A percentile compares a stretch with the other conserved stretches of the same genome.
Evolutionary conservation across 805 yeast species (phyloP).

Genomic region (Metschnikowia gelsemii): DNA sequence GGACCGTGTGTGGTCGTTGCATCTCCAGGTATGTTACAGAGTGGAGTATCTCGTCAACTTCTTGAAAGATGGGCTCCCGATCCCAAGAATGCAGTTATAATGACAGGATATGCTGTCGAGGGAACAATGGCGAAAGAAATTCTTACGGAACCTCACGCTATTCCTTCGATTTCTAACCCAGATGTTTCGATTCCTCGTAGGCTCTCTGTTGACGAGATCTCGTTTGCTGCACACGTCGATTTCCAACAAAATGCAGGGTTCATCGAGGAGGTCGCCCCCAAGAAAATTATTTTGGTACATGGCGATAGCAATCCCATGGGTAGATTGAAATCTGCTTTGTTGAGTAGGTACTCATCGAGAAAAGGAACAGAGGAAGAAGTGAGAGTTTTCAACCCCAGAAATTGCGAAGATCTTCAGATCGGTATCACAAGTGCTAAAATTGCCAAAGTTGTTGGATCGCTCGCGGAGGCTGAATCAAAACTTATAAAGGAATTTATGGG

Average conservation of each 20-base stretch:
- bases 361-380: conserved; percentile 89
- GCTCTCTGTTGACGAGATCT: conserved; percentile 83
- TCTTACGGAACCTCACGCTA: conserved; percentile 85
- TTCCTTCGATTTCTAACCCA: conserved; percentile 78
- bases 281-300: conserved; percentile 85
- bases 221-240: conserved; percentile 99
- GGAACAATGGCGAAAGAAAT: conserved; percentile 96
- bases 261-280: conserved; percentile 84
- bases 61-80: conserved; percentile 98
- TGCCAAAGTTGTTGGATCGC: conserved; percentile 65
- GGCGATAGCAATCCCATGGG: conserved; percentile 99
- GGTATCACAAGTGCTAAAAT: conserved; percentile 80
- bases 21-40: conserved; percentile 97
- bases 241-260: conserved; percentile 90
- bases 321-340: conserved; percentile 84
- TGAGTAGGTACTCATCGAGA: conserved; percentile 78
- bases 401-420: conserved; percentile 75
- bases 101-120: conserved; percentile 97
- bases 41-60: conserved; percentile 88
- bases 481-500: conserved; percentile 54
- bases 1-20: conserved; percentile 97
- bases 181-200: conserved; percentile 85
- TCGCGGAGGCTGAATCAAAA: conserved; percentile 46
- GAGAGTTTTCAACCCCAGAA: conserved; percentile 86
- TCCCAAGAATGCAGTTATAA: conserved; percentile 77